Evolutionary conservation across 257 asterid genomes (phyloP), one percentile per base, ranked within the genome.

Genomic region (Voacanga thouarsii): DNA sequence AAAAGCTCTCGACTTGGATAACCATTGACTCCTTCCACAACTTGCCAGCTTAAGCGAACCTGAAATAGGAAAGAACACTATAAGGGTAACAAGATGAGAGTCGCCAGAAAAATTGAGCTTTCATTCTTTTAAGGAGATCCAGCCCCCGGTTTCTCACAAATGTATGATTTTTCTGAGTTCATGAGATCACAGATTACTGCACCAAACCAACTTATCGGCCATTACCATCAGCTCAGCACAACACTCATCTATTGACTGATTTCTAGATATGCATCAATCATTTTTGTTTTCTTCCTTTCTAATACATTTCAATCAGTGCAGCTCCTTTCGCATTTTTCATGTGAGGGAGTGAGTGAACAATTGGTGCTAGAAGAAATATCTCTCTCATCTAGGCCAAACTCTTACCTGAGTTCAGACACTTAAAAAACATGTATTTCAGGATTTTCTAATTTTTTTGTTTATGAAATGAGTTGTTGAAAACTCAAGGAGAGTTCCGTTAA

Each of bases 21-120:
- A 69, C 82, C 74, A 45, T 88, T 89, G 59, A 86, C 85, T 43
- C 86, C 67, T 85, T 92, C 94, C 56, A 90, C 85, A 67, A 83
- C 47, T 84, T 80, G 83, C 97, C 97, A 93, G 80, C 89, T 89
- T 83, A 96, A 86, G 41, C 90, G 94, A 75, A 89, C 98, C 99
- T 95, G 82, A 19, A 74, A 81, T 6, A 76, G 80, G 75, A 77
- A 65, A 70, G 53, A 69, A 33, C 59, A 55, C 64, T n/a, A 56
- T n/a, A 30, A 71, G 57, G 57, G 44, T 41, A 26, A n/a, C 45
- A 49, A 72, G 44, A 63, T 33, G n/a, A 69, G 61, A 71, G 53
- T 10, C 65, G 1, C 30, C 5, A 33, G 16, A n/a, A 37, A 23
- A 23, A 69, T 30, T 24, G 43, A 16, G 3, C 24, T 16, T 6